A percentile compares a stretch with the other conserved stretches of the same genome.
Evolutionary conservation across 129 eudicot genomes (phyloP).

Genomic region (Escallonia herrerae): DNA sequence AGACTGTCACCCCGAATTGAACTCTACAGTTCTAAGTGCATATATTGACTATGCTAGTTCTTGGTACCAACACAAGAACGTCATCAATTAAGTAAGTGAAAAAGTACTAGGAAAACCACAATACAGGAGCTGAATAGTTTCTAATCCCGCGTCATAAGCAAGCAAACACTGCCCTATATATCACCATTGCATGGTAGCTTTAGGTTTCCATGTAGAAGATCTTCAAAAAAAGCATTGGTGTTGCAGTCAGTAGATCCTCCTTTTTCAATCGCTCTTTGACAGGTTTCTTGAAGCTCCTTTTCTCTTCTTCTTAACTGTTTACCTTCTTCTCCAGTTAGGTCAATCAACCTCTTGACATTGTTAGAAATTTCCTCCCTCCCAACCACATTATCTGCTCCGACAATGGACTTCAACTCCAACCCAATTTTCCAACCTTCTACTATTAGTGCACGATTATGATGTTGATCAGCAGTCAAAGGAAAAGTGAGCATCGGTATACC

Average conservation of each 20-base stretch:
- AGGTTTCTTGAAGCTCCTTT: neutral
- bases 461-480: neutral
- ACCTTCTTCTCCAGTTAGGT: constrained; percentile 1
- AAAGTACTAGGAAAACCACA: too few species aligned
- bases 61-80: too few species aligned
- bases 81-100: too few species aligned
- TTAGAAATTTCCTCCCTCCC: constrained; percentile 1
- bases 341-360: constrained; percentile 8
- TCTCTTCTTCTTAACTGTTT: neutral
- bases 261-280: neutral
- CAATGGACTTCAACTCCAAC: constrained; percentile 1
- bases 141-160: too few species aligned
- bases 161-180: too few species aligned
- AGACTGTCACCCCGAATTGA: too few species aligned
- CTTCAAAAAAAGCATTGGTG: neutral
- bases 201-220: neutral
- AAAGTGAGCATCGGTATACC: constrained; percentile 1
- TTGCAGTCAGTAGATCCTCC: neutral
- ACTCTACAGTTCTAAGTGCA: too few species aligned
- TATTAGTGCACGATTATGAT: constrained; percentile 1
- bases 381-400: neutral
- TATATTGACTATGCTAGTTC: too few species aligned
- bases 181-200: too few species aligned
- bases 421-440: constrained; percentile 21
- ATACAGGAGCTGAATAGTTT: too few species aligned